A percentile compares a stretch with the other conserved stretches of the same genome.
phyloP scores from a whole-genome alignment of 1,139 yeast genomes.

The Zygoascus meyerae region DNA sequence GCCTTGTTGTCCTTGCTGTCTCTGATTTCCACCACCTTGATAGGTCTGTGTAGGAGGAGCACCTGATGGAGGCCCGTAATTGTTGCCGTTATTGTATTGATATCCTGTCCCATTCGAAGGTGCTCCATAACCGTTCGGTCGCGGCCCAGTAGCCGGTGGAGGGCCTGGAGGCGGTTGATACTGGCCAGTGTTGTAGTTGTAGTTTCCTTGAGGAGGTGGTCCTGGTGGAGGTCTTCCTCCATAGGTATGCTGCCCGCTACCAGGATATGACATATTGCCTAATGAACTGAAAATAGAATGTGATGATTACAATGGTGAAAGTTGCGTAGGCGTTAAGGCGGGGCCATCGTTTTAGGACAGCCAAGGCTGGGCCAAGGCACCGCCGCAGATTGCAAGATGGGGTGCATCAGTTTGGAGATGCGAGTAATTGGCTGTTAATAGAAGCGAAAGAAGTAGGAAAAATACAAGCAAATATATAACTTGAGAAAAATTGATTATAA shows the following conservation, averaged over 20 bases:
- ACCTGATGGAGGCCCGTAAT: conserved; percentile 28
- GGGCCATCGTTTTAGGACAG: too few relatives aligned
- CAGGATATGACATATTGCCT: conserved; percentile 26
- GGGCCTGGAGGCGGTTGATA: conserved; percentile 19
- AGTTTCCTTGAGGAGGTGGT: conserved; percentile 20
- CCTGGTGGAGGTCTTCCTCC: conserved; percentile 23
- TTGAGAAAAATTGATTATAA: too few relatives aligned
- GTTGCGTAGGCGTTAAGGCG: too few relatives aligned
- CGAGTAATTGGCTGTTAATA: too few relatives aligned
- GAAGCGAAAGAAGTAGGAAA: too few relatives aligned
- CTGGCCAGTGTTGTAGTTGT: conserved; percentile 14
- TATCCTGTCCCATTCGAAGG: conserved; percentile 15
- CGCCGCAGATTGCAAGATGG: too few relatives aligned
- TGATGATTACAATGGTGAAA: too few relatives aligned
- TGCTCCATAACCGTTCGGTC: neutral
- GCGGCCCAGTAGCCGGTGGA: conserved; percentile 10
- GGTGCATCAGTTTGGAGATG: too few relatives aligned
- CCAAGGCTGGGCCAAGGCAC: too few relatives aligned
- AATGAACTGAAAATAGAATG: too few relatives aligned
- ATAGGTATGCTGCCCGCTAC: conserved; percentile 26
- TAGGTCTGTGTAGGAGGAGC: conserved; percentile 28
- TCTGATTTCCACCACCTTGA: conserved; percentile 18
- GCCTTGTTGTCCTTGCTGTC: conserved; percentile 8
- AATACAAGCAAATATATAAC: too few relatives aligned
- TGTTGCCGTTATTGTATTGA: conserved; percentile 23